Evolutionary conservation across 139 green algal genomes (phyloP).

Genomic region (Chlorella sp.): DNA sequence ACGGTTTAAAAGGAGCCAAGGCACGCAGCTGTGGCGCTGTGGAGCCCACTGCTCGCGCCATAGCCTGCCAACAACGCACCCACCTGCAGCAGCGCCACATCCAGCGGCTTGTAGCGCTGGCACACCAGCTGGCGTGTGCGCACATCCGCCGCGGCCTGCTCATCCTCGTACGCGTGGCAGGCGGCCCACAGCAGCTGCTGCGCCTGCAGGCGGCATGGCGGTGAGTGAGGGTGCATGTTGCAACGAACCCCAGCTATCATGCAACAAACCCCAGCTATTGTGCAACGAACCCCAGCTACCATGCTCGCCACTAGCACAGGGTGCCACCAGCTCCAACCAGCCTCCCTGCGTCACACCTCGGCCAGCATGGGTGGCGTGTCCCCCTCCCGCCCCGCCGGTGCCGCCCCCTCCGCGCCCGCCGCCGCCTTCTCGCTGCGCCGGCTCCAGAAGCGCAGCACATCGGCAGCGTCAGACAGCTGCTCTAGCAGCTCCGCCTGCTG

Average conservation of each 20-base stretch:
- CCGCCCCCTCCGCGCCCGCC: background rate
- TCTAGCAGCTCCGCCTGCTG: constrained; percentile 8
- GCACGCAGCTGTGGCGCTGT: no score
- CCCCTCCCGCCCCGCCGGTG: background rate
- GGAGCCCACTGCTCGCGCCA: no score
- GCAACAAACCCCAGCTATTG: background rate
- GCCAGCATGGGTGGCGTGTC: constrained; percentile 23
- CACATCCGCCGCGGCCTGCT: constrained; percentile 3
- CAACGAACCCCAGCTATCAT: background rate
- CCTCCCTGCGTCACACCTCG: background rate
- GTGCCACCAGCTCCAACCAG: no score
- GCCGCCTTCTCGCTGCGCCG: constrained; percentile 34
- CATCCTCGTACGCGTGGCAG: constrained; percentile 19
- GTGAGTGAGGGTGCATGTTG: no score
- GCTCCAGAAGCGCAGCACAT: constrained; percentile 34
- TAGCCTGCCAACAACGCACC: background rate
- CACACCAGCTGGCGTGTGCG: constrained; percentile 37
- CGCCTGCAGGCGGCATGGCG: background rate
- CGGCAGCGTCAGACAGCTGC: background rate
- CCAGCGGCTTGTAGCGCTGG: constrained; percentile 28
- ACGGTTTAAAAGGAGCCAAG: no score
- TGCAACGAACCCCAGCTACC: background rate
- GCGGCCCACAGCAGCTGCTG: constrained; percentile 33
- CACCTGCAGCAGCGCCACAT: constrained; percentile 19
- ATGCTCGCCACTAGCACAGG: no score